Percentiles rank a stretch among this genome's conserved stretches.
These are phyloP conservation scores for Earliella scabrosa DNA, from an alignment of 1,284 basidiomycete species.

Conservation along the genomic window DNA sequence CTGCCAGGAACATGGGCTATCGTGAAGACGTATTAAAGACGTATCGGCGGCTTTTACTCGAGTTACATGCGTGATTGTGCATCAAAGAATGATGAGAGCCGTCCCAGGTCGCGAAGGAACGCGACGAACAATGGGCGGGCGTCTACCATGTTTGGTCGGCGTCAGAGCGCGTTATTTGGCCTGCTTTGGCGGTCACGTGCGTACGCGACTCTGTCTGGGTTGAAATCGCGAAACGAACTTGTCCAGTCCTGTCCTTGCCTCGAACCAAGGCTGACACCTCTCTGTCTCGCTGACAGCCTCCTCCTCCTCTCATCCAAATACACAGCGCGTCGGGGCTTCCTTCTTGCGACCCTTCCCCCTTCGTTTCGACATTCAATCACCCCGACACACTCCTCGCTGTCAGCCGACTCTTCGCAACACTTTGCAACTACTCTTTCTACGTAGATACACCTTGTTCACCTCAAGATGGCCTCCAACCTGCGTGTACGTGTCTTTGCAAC, in stretches of 20 bases:
- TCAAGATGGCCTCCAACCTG: conserved; percentile 57
- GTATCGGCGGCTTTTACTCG: conserved; percentile 5
- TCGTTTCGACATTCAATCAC: conserved; percentile 18
- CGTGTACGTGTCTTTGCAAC: conserved; percentile 47
- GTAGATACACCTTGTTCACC: conserved; percentile 38
- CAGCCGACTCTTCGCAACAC: conserved; percentile 26
- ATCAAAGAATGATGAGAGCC: conserved; percentile 25
- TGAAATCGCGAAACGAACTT: conserved; percentile 33
- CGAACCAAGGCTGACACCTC: conserved; percentile 32
- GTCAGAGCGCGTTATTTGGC: conserved; percentile 29
- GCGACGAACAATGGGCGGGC: conserved; percentile 13
- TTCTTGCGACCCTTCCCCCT: conserved; percentile 24
- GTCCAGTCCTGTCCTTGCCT: conserved; percentile 26
- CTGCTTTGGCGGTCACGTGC: conserved; percentile 31
- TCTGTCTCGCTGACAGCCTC: conserved; percentile 23
- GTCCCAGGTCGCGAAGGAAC: conserved; percentile 17
- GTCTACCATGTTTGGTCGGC: conserved; percentile 14
- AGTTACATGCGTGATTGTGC: conserved; percentile 19
- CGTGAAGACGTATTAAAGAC: conserved; percentile 15
- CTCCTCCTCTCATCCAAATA: conserved; percentile 18
- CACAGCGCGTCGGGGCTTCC: conserved; percentile 28
- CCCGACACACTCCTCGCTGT: conserved; percentile 25
- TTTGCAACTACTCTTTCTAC: conserved; percentile 27
- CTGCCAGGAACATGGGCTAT: too few species aligned
- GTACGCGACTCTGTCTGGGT: conserved; percentile 27